Conservation (phyloP, 768 basidiomycete genomes). For the Rhodotorula taiwanensis region DNA sequence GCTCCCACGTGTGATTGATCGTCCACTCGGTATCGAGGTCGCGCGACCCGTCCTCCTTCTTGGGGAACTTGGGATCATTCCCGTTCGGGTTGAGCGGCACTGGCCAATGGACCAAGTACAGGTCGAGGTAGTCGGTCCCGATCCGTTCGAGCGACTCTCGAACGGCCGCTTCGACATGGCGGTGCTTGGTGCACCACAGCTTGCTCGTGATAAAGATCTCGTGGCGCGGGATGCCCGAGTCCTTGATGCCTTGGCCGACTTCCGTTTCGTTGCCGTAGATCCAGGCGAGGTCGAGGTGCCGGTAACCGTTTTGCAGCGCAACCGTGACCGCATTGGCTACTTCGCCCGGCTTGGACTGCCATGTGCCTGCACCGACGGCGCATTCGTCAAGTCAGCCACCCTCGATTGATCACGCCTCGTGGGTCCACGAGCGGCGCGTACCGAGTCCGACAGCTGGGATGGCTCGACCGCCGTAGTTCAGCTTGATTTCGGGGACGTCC, state of each 20-base stretch:
- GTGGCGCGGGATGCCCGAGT: constrained; percentile 63
- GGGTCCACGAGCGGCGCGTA: neutral
- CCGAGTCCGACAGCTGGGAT: constrained; percentile 14
- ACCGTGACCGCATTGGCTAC: constrained; percentile 72
- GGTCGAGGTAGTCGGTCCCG: constrained; percentile 68
- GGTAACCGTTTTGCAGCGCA: constrained; percentile 64
- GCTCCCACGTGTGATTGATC: constrained; percentile 65
- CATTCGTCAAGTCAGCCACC: neutral
- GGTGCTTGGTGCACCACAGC: constrained; percentile 52
- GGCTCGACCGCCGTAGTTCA: constrained; percentile 62
- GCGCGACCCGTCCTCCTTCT: constrained; percentile 12
- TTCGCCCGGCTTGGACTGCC: constrained; percentile 42
- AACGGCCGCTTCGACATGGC: constrained; percentile 57
- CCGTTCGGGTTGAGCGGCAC: constrained; percentile 57
- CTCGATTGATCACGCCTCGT: accelerated
- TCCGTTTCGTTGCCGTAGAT: constrained; percentile 46
- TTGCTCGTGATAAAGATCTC: constrained; percentile 68
- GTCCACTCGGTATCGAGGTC: constrained; percentile 45
- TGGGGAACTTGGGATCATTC: constrained; percentile 39
- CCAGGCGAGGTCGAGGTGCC: constrained; percentile 44
- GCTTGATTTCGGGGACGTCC: constrained; percentile 51
- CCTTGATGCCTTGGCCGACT: constrained; percentile 73
- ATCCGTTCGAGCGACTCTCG: constrained; percentile 62
- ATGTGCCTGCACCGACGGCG: constrained; percentile 19
- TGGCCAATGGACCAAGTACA: constrained; percentile 77